Percentiles rank a stretch among this genome's conserved stretches.
These are phyloP conservation scores for Capsella rubella DNA, from an alignment of 441 rosid species.

Conservation along the genomic window DNA sequence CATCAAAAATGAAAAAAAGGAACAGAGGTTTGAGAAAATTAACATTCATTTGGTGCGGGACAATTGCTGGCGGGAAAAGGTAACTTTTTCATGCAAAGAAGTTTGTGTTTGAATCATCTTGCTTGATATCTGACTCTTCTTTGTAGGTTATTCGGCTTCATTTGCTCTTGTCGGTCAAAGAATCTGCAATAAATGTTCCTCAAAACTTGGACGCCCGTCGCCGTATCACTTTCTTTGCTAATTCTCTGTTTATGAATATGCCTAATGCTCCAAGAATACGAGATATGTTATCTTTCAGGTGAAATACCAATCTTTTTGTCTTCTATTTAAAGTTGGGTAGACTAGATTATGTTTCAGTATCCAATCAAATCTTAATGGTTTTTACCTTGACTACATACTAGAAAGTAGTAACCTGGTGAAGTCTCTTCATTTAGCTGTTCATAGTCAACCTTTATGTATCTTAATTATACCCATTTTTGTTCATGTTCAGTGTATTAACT, in stretches of 20 bases:
- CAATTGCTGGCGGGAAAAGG: constrained; percentile 79
- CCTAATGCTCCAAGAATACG: constrained; percentile 91
- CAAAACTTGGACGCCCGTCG: constrained; percentile 96
- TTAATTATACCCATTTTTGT: constrained; percentile 22
- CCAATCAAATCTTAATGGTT: not conserved
- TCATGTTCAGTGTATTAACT: constrained; percentile 82
- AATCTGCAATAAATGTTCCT: constrained; percentile 98
- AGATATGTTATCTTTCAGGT: constrained; percentile 95
- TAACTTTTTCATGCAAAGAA: constrained; percentile 39
- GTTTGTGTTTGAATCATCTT: constrained; percentile 18
- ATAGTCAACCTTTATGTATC: constrained; percentile 3
- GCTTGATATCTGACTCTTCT: constrained; percentile 30
- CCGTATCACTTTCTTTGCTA: constrained; percentile 98
- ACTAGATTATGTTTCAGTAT: constrained; percentile 6
- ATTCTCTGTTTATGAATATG: constrained; percentile 94
- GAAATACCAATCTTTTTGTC: constrained; percentile 23
- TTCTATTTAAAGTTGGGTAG: not conserved
- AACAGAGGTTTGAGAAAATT: constrained; percentile 87
- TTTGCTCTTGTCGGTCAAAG: constrained; percentile 90
- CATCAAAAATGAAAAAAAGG: constrained; percentile 48
- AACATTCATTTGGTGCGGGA: constrained; percentile 43
- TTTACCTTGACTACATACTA: not conserved
- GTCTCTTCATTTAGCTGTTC: constrained; percentile 15
- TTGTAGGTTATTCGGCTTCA: constrained; percentile 77
- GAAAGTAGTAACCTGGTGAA: constrained; percentile 7